Evolutionary conservation across 192 early-diverging fungal species (phyloP).

Genomic region (Rhizophlyctis rosea): DNA sequence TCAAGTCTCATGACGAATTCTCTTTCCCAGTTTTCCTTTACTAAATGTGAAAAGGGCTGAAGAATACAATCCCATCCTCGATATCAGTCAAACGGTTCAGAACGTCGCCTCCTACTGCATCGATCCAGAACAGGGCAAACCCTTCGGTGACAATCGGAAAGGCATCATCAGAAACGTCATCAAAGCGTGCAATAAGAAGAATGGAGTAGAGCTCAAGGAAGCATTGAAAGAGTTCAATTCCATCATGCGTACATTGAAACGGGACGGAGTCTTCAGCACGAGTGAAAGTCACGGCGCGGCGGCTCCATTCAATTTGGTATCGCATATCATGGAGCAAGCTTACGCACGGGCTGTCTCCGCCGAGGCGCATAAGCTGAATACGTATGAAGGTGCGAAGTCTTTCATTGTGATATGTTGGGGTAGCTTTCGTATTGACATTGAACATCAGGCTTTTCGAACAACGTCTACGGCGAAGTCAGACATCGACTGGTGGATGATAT

Average conservation of each 20-base stretch:
- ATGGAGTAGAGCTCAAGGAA: conserved; percentile 61
- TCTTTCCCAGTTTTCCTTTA: conserved; percentile 42
- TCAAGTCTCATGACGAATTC: conserved; percentile 31
- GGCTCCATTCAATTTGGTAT: conserved; percentile 64
- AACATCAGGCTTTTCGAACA: conserved; percentile 81
- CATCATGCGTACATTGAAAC: conserved; percentile 47
- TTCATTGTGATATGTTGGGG: too few species aligned
- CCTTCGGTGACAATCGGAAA: conserved; percentile 59
- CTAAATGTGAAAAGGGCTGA: conserved; percentile 33
- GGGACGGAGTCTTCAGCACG: conserved; percentile 33
- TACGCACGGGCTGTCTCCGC: conserved; percentile 86
- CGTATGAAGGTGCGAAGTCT: conserved; percentile 58
- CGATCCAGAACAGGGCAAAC: conserved; percentile 33
- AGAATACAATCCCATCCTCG: conserved; percentile 83
- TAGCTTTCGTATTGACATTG: too few species aligned
- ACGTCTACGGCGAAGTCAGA: conserved; percentile 96
- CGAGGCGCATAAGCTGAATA: conserved; percentile 65
- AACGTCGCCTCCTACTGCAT: conserved; percentile 64
- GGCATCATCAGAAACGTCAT: conserved; percentile 75
- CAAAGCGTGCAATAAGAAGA: conserved; percentile 71
- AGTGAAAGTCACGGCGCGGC: conserved; percentile 29
- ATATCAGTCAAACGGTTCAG: conserved; percentile 68
- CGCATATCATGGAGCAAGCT: conserved; percentile 82
- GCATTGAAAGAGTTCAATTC: conserved; percentile 73
- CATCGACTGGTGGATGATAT: conserved; percentile 79